phyloP scores from a whole-genome alignment of 1,284 basidiomycete genomes.

The Boletus calvinii region DNA sequence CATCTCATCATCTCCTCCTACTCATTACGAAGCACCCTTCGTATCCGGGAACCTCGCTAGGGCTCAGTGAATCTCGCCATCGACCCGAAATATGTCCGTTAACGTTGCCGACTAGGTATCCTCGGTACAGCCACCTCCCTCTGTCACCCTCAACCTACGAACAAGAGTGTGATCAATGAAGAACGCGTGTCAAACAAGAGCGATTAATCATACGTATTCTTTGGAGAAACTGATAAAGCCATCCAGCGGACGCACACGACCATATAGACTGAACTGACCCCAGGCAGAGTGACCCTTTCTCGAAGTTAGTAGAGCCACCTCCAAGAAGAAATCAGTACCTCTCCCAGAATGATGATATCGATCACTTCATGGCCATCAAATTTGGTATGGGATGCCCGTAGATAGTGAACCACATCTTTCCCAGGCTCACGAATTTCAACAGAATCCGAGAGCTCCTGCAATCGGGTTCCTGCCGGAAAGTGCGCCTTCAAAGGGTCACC shows the following conservation, averaged over 20 bases:
- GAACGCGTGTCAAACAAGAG: background rate
- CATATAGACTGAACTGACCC: slow-evolving; percentile 73
- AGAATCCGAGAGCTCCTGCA: slow-evolving; percentile 22
- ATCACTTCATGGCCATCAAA: slow-evolving; percentile 15
- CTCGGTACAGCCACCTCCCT: slow-evolving; percentile 75
- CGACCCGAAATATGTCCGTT: slow-evolving; percentile 66
- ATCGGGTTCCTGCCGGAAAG: slow-evolving; percentile 24
- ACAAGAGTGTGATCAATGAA: slow-evolving; percentile 2
- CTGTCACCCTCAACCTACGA: slow-evolving; percentile 61
- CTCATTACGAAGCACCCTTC: slow-evolving; percentile 78
- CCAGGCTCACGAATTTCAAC: slow-evolving; percentile 24
- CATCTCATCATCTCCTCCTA: slow-evolving; percentile 48
- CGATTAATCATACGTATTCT: slow-evolving; percentile 59
- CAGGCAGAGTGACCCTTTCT: slow-evolving; percentile 74
- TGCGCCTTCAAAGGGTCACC: slow-evolving; percentile 38
- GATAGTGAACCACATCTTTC: slow-evolving; percentile 41
- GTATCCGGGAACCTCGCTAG: slow-evolving; percentile 55
- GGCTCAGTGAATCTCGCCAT: slow-evolving; percentile 73
- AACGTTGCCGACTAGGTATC: slow-evolving; percentile 65
- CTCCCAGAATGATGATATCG: slow-evolving; percentile 69
- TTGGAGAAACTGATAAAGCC: slow-evolving; percentile 71
- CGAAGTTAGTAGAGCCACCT: slow-evolving; percentile 6
- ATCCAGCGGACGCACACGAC: slow-evolving; percentile 66
- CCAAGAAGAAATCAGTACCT: slow-evolving; percentile 42
- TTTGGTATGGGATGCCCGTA: slow-evolving; percentile 20